These are phyloP conservation scores for Domatiomyces catenatus DNA, from an alignment of 2,329 filamentous ascomycete species.

Conservation along the genomic window DNA sequence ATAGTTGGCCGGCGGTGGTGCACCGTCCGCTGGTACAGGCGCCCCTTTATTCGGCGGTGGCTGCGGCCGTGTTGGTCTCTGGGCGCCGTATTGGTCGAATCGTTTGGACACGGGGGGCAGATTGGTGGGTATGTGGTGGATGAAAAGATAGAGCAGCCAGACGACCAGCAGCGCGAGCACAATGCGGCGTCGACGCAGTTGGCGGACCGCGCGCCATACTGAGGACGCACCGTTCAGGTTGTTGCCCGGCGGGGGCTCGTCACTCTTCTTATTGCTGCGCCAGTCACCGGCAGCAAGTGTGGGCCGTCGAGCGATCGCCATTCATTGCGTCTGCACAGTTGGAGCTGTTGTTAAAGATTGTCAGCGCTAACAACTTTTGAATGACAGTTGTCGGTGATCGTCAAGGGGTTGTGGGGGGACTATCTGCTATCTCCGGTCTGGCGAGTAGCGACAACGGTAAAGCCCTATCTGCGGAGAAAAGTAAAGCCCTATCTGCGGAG, in stretches of 20 bases:
- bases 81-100: slow-evolving; percentile 16
- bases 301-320: not conserved
- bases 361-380: not conserved
- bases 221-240: not conserved
- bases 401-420: not conserved
- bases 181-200: slow-evolving; percentile 34
- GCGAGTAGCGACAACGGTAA: too few species aligned
- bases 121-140: slow-evolving; percentile 46
- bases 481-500: too few species aligned
- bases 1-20: slow-evolving; percentile 27
- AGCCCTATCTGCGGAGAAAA: too few species aligned
- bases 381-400: not conserved
- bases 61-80: not conserved
- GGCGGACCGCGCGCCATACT: not conserved
- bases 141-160: slow-evolving; percentile 45
- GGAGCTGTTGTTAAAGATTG: not conserved
- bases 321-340: not conserved
- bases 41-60: not conserved
- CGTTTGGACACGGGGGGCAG: slow-evolving; percentile 23
- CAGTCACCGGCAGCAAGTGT: not conserved
- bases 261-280: not conserved
- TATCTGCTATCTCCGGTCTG: not conserved
- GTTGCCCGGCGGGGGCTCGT: not conserved
- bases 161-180: slow-evolving; percentile 33
- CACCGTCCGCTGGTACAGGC: not conserved